Conservation (phyloP, 2,329 filamentous ascomycete genomes). For the Periglandula ipomoeae region DNA sequence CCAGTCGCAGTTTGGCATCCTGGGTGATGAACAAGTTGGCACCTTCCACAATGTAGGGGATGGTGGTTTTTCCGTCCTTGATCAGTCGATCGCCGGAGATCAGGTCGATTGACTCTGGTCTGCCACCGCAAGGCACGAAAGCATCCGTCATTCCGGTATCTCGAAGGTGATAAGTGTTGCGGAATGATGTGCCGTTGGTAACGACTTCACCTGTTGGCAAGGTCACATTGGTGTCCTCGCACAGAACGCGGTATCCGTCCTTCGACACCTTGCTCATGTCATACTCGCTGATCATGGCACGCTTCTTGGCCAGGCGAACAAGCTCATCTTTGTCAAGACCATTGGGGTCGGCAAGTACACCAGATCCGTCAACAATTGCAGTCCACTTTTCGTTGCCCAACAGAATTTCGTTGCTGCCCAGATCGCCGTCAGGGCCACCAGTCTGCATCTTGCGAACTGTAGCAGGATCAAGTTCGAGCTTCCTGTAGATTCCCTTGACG, state of each 20-base stretch:
- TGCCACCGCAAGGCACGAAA: conserved; percentile 93
- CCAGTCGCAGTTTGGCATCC: conserved; percentile 89
- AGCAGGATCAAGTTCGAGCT: conserved; percentile 79
- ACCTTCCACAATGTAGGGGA: conserved; percentile 95
- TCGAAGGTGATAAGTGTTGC: conserved; percentile 93
- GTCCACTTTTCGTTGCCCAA: conserved; percentile 94
- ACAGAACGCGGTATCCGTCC: conserved; percentile 82
- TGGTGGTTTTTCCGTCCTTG: conserved; percentile 72
- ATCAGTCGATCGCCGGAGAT: conserved; percentile 82
- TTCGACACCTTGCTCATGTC: conserved; percentile 77
- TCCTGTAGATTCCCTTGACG: conserved; percentile 93
- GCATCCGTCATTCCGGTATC: conserved; percentile 67
- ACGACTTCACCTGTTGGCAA: conserved; percentile 81
- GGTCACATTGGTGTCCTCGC: conserved; percentile 83
- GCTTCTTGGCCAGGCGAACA: conserved; percentile 70
- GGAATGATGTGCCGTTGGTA: conserved; percentile 88
- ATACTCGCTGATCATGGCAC: conserved; percentile 84
- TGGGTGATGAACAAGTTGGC: conserved; percentile 99
- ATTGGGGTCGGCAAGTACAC: conserved; percentile 87
- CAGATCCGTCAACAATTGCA: conserved; percentile 89
- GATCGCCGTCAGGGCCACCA: conserved; percentile 89
- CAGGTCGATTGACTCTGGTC: conserved; percentile 93
- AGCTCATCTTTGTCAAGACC: conserved; percentile 82
- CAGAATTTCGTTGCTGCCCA: conserved; percentile 96
- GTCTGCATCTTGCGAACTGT: conserved; percentile 92